Evolutionary conservation across 129 eudicot species (phyloP), one percentile per base, ranked within the genome.

Genomic region (Chrysanthemum makinoi): DNA sequence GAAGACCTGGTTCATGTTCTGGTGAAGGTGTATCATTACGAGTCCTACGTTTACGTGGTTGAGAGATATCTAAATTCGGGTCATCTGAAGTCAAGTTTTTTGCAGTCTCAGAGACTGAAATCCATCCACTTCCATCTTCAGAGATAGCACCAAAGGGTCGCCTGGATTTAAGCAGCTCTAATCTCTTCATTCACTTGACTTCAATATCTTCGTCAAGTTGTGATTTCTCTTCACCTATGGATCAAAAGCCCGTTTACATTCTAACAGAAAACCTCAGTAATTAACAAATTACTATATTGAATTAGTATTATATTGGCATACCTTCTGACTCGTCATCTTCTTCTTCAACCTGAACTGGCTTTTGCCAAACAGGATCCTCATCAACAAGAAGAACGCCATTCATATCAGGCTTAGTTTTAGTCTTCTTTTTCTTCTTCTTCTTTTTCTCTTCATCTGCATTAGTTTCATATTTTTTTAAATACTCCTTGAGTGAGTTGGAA

Each of bases 121-220:
- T 82, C 98, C 98, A 94, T 24, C 98, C 98, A 53, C 97, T 94
- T 80, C 98, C 98, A 86, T 94, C 98, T 57, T 94, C 98, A 18
- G 97, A 94, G 33, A 94, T 86, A 71, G 72, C 80, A 49, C 96
- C 95, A 75, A 83, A 85, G 70, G 97, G 92, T 57, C 94, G 91
- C 52, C 67, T 79, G 15, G 80, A 62, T 53, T 81, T 84, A 15
- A 87, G 52, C 30, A 67, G 87, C 75, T 94, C 97, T 67, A 94
- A 81, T 81, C 96, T 90, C 73, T 83, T 94, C 96, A 94, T 87
- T 24, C 96, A 81, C 67, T 94, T 94, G 61, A 94, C 91, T 78
- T 94, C 96, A 19, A 94, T 88, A 75, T 94, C 97, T 77, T 94
- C 98, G 56, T 94, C 89, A 53, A 94, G 82, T 72, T 74, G 93